Conservation (phyloP, 2,329 filamentous ascomycete species). For the Camillea tinctor region DNA sequence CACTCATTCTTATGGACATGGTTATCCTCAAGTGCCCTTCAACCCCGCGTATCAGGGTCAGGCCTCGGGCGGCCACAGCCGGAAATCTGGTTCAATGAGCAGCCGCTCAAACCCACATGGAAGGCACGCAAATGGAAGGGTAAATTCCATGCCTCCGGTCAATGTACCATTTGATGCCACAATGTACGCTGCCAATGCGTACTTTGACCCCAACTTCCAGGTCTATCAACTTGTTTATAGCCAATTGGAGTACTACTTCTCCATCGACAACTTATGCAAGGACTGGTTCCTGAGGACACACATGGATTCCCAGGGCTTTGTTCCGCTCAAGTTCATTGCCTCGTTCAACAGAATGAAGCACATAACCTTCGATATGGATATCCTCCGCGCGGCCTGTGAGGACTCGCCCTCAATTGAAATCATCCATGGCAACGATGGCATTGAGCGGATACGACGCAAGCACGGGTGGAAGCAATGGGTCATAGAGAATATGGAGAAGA, state of each 20-base stretch:
- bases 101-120: conserved; percentile 18
- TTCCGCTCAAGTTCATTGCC: conserved; percentile 74
- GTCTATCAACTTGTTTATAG: conserved; percentile 38
- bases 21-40: conserved; percentile 26
- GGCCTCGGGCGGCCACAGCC: conserved; percentile 19
- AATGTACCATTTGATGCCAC: conserved; percentile 57
- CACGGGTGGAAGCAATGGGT: conserved; percentile 82
- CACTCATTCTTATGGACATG: conserved; percentile 15
- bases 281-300: conserved; percentile 83
- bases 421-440: conserved; percentile 69
- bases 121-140: conserved; percentile 20
- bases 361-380: conserved; percentile 68
- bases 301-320: conserved; percentile 96
- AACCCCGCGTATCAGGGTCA: conserved; percentile 21
- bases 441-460: conserved; percentile 73
- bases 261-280: conserved; percentile 90
- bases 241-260: conserved; percentile 91
- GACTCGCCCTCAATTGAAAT: conserved; percentile 73
- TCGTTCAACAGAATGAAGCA: conserved; percentile 83
- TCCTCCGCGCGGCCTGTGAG: conserved; percentile 73
- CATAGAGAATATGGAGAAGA: conserved; percentile 61
- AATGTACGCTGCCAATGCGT: conserved; percentile 57
- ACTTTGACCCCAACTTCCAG: conserved; percentile 50
- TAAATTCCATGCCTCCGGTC: conserved; percentile 40
- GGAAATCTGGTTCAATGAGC: conserved; percentile 24